These are phyloP conservation scores for Podaxis pistillaris DNA, from an alignment of 768 basidiomycete species.

Conservation along the genomic window DNA sequence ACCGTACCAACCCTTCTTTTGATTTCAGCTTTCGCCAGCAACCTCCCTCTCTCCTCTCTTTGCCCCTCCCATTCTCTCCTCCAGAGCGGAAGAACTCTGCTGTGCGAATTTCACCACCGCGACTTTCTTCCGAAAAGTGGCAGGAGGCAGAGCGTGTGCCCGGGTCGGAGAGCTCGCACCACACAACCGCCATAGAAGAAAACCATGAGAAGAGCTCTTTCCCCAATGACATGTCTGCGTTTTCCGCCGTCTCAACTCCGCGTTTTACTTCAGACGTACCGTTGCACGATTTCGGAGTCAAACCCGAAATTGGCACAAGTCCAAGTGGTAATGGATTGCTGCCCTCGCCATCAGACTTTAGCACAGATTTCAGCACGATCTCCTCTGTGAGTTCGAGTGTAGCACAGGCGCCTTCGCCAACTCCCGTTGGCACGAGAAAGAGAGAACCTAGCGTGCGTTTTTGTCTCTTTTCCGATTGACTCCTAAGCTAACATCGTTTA, in stretches of 20 bases:
- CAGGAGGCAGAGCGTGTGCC: not conserved
- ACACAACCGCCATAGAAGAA: not conserved
- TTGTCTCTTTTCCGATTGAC: not conserved
- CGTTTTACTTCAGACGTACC: slow-evolving; percentile 3
- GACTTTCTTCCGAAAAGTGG: not conserved
- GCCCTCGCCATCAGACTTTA: slow-evolving; percentile 13
- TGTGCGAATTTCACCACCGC: not conserved
- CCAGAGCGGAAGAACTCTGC: not conserved
- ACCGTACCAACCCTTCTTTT: not conserved
- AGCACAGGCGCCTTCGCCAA: not conserved
- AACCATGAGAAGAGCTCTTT: not conserved
- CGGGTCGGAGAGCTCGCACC: not conserved
- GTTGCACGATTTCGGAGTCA: slow-evolving; percentile 9
- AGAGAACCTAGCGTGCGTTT: not conserved
- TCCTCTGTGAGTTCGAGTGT: slow-evolving; percentile 13
- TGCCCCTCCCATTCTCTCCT: slow-evolving; percentile 2
- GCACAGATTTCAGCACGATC: slow-evolving; percentile 11
- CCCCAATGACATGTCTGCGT: not conserved
- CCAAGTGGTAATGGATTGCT: not conserved
- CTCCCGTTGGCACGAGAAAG: not conserved
- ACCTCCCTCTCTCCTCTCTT: slow-evolving; percentile 5
- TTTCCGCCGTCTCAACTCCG: slow-evolving; percentile 7
- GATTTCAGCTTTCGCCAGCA: not conserved
- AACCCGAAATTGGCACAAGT: not conserved
- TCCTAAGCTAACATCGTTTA: not conserved